phyloP scores from a whole-genome alignment of 1,139 yeast genomes.

The Diutina catenulata region DNA sequence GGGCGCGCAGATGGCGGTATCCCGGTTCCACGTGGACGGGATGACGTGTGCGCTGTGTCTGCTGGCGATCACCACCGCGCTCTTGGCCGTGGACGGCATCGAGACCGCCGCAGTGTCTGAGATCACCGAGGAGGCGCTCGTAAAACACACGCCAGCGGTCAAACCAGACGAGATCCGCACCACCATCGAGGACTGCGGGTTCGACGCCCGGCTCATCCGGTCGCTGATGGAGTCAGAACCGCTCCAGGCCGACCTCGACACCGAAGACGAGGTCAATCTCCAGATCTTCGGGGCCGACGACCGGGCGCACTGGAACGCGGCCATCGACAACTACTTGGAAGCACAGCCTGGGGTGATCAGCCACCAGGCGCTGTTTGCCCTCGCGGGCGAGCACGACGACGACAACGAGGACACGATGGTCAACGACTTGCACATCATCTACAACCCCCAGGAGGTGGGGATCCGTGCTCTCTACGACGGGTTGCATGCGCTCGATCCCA shows the following conservation, averaged over 20 bases:
- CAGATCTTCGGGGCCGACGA: constrained; percentile 24
- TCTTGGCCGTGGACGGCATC: constrained; percentile 39
- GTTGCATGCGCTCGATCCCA: constrained; percentile 16
- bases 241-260: constrained; percentile 9
- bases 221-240: neutral
- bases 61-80: constrained; percentile 45
- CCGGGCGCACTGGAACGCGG: constrained; percentile 15
- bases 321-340: constrained; percentile 32
- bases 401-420: constrained; percentile 9
- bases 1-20: neutral
- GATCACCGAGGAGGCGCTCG: constrained; percentile 60
- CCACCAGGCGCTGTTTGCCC: constrained; percentile 14
- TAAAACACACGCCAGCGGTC: constrained; percentile 29
- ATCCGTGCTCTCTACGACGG: constrained; percentile 43
- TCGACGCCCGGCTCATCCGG: constrained; percentile 36
- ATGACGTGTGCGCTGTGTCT: constrained; percentile 89
- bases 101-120: constrained; percentile 49
- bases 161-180: constrained; percentile 26
- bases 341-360: constrained; percentile 22
- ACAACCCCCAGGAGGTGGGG: constrained; percentile 36
- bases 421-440: constrained; percentile 31
- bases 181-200: constrained; percentile 65
- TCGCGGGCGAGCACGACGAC: constrained; percentile 9
- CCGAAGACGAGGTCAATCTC: constrained; percentile 19
- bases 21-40: constrained; percentile 37